Percentiles rank a stretch among this genome's conserved stretches.
These are phyloP conservation scores for Pseudogymnoascus sp. DNA, from an alignment of 2,329 filamentous ascomycete species.

Conservation along the genomic window DNA sequence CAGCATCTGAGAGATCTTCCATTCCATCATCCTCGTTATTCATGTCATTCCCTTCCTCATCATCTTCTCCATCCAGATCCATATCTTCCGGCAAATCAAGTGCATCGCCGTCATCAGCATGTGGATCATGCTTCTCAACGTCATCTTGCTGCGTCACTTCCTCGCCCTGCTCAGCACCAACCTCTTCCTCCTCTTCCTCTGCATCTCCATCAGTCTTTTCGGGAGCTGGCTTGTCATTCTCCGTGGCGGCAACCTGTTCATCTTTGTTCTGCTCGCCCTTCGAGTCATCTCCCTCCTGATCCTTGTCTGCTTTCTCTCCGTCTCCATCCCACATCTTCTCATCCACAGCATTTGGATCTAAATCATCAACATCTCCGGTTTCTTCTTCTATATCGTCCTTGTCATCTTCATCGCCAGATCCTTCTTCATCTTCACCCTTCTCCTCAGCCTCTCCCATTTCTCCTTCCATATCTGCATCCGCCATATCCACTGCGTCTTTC, in stretches of 20 bases:
- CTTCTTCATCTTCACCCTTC: constrained; percentile 52
- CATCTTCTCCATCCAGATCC: constrained; percentile 57
- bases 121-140: constrained; percentile 56
- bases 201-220: constrained; percentile 37
- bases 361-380: constrained; percentile 80
- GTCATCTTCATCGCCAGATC: constrained; percentile 56
- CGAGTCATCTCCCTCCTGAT: constrained; percentile 66
- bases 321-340: constrained; percentile 98
- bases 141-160: constrained; percentile 45
- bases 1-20: constrained; percentile 19
- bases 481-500: constrained; percentile 85
- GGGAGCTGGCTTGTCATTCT: constrained; percentile 53
- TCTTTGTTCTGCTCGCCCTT: constrained; percentile 62
- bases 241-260: constrained; percentile 36
- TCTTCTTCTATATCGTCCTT: constrained; percentile 82
- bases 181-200: constrained; percentile 41
- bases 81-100: constrained; percentile 66
- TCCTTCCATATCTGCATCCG: constrained; percentile 84
- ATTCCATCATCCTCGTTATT: constrained; percentile 41
- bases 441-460: constrained; percentile 64
- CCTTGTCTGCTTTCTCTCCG: constrained; percentile 70
- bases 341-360: constrained; percentile 83
- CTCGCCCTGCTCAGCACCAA: constrained; percentile 51
- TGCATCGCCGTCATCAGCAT: constrained; percentile 58
- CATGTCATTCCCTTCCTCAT: constrained; percentile 37